Evolutionary conservation across 345 rosid genomes (phyloP).

Genomic region (Gossypium raimondii): DNA sequence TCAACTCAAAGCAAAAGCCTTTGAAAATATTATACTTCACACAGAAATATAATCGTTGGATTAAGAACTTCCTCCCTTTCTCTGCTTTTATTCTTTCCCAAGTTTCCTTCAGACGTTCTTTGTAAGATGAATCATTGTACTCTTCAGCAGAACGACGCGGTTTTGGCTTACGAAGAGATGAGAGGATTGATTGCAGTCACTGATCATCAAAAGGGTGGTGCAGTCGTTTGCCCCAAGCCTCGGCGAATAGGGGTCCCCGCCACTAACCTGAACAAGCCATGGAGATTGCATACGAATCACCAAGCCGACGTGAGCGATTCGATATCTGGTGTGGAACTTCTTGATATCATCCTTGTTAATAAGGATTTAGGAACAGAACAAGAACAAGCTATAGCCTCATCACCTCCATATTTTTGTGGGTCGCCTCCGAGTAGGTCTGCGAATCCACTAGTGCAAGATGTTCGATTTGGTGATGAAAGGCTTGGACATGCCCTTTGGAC

Average conservation of each 20-base stretch:
- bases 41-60: too few species aligned
- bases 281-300: slow-evolving; percentile 54
- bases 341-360: slow-evolving; percentile 76
- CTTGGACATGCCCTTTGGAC: slow-evolving; percentile 28
- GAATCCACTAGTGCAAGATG: slow-evolving; percentile 80
- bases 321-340: slow-evolving; percentile 66
- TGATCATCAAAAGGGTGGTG: slow-evolving; percentile 53
- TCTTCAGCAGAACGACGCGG: slow-evolving; percentile 80
- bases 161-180: slow-evolving; percentile 45
- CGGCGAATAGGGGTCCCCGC: slow-evolving; percentile 50
- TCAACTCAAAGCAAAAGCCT: too few species aligned
- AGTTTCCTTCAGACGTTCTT: not conserved
- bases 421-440: slow-evolving; percentile 86
- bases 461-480: slow-evolving; percentile 74
- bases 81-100: too few species aligned
- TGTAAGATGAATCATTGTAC: slow-evolving; percentile 63
- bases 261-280: slow-evolving; percentile 34
- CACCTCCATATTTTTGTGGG: slow-evolving; percentile 76
- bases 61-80: too few species aligned
- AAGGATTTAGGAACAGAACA: slow-evolving; percentile 53
- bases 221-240: slow-evolving; percentile 82
- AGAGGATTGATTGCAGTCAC: slow-evolving; percentile 39
- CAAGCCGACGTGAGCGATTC: slow-evolving; percentile 53
- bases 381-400: slow-evolving; percentile 28
- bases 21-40: too few species aligned